A percentile compares a stretch with the other conserved stretches of the same genome.
Conservation (phyloP, 2,329 filamentous ascomycete species). For the Nothophaeocryptopus gaeumannii region DNA sequence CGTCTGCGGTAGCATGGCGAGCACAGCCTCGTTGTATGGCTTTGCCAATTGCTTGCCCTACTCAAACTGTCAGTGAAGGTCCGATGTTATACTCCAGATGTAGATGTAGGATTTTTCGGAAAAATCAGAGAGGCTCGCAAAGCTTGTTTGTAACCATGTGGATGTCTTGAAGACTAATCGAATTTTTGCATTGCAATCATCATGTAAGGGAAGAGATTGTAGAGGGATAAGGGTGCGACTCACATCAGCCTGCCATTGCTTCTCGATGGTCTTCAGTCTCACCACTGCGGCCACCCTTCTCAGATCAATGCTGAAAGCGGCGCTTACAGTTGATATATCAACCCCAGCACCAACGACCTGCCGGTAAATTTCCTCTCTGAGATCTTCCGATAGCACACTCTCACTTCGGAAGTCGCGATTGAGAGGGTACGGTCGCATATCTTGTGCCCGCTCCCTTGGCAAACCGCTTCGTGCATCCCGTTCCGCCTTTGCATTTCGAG, state of each 20-base stretch:
- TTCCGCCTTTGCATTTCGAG: conserved; percentile 23
- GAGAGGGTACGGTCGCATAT: conserved; percentile 65
- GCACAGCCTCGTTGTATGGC: conserved; percentile 73
- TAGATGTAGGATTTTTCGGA: not conserved
- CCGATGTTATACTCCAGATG: not conserved
- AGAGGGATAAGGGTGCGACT: conserved; percentile 40
- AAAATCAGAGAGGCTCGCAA: conserved; percentile 73
- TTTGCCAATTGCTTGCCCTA: conserved; percentile 74
- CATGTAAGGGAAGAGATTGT: conserved; percentile 41
- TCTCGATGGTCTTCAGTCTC: conserved; percentile 80
- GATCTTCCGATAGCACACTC: conserved; percentile 68
- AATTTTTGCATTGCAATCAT: conserved; percentile 69
- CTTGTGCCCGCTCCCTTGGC: conserved; percentile 26
- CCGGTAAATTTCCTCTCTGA: conserved; percentile 71
- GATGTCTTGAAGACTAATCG: conserved; percentile 99
- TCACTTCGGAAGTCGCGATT: conserved; percentile 71
- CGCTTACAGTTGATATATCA: conserved; percentile 73
- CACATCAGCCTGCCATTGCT: conserved; percentile 72
- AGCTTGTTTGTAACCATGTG: conserved; percentile 78
- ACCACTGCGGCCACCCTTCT: conserved; percentile 82
- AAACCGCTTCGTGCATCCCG: conserved; percentile 21
- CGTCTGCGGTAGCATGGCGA: conserved; percentile 76
- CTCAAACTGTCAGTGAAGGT: conserved; percentile 9
- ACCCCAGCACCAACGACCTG: conserved; percentile 64
- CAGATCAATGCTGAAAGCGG: conserved; percentile 74